Evolutionary conservation across 805 yeast species (phyloP), one percentile per base, ranked within the genome.

Genomic region (Lipomyces japonicus): DNA sequence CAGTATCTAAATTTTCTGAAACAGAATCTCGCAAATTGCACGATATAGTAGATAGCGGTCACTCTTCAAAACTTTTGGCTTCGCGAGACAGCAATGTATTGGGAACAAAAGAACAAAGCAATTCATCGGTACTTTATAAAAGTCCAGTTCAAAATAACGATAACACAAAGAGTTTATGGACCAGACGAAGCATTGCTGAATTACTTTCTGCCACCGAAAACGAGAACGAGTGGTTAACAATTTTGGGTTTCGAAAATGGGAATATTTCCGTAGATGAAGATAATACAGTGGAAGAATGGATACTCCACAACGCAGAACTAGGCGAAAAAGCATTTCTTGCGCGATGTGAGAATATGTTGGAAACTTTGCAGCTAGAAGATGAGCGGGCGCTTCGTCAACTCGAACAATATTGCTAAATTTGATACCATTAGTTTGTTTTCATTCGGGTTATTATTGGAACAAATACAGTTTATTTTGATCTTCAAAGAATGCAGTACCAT

Each of bases 281-380:
- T 10, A 79, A 82, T 83, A 78, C 84, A 0, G 76, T 87, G n/a
- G 72, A 74, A 42, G 78, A 84, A 51, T 88, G 95, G 95, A 67
- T 85, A 19, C 61, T 62, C 26, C 71, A 74, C 56, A 75, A 76
- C 59, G 84, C 87, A 0, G 65, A 68, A 10, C 77, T 76, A 55
- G 81, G 84, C 21, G 74, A 74, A 37, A 65, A 65, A 24, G 70
- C 78, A 41, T 70, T 83, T 4, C 63, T 71, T 30, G 70, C 71
- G 25, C 74, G 75, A 25, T 71, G 80, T 31, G 70, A 72, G 3
- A 67, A 64, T 28, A 73, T 84, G 71, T 65, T 81, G 19, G 61
- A 67, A 16, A 70, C 71, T 14, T 77, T 81, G 58, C 73, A 71
- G 39, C 62, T 58, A 0, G 81, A 81, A 50, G 75, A 78, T 37